Conservation (phyloP, 177 flowering plant species). For the Vitis hybrid region DNA sequence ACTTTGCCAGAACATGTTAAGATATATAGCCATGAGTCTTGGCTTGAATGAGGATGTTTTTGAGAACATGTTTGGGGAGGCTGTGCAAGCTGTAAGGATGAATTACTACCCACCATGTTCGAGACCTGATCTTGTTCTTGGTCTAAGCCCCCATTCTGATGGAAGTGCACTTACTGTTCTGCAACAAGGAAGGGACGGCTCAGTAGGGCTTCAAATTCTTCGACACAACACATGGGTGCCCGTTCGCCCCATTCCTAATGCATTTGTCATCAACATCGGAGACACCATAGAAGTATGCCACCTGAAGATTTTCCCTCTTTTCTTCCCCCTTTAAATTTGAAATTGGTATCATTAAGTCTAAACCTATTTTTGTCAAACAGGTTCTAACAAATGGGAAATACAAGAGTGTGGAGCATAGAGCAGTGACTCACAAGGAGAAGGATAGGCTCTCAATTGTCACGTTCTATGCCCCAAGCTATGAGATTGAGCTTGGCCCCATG, state of each 20-base stretch:
- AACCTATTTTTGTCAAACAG: conserved; percentile 33
- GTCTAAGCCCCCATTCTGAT: conserved; percentile 89
- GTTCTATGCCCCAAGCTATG: conserved; percentile 83
- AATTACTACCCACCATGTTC: conserved; percentile 94
- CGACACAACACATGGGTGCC: conserved; percentile 70
- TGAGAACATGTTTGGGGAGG: conserved; percentile 62
- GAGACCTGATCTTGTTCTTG: conserved; percentile 81
- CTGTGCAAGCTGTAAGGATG: conserved; percentile 88
- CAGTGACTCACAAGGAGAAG: conserved; percentile 67
- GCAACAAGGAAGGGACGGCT: conserved; percentile 63
- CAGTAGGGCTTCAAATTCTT: conserved; percentile 82
- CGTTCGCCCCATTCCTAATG: conserved; percentile 62
- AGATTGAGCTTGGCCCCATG: conserved; percentile 68
- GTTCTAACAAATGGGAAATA: conserved; percentile 90
- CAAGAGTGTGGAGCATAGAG: conserved; percentile 93
- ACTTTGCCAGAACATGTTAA: conserved; percentile 54
- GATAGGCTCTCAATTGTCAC: conserved; percentile 81
- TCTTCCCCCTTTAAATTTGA: not conserved
- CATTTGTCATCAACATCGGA: conserved; percentile 84
- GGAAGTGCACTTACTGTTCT: conserved; percentile 89
- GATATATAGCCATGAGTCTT: conserved; percentile 60
- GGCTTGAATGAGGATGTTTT: conserved; percentile 42
- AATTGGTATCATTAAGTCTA: not conserved
- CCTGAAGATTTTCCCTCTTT: not conserved
- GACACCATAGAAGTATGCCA: conserved; percentile 73